Evolutionary conservation across 2,329 filamentous ascomycete species (phyloP), one percentile per base, ranked within the genome.

Genomic region (Talaromyces pinophilus): DNA sequence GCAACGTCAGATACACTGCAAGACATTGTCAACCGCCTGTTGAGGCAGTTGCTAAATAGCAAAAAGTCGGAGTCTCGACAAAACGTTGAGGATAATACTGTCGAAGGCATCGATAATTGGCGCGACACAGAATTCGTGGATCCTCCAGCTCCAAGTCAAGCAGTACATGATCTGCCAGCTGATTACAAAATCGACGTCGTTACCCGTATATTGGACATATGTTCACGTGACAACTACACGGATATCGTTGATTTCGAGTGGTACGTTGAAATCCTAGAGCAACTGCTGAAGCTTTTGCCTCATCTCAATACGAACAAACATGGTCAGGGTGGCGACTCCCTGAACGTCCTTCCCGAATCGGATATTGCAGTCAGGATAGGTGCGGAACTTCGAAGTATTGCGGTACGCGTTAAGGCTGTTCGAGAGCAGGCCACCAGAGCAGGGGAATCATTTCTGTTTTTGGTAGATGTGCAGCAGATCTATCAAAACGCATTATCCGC

Each of bases 221-320:
- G 94, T 77, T 92, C 92, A 8, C 88, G 89, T 70, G 90, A 93
- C 70, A 97, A 93, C 68, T 99, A 98, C 76, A 86, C 86, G 46
- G 92, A 93, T 73, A 84, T 99, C 59, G 82, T 85, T 62, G 94
- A 99, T 75, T 99, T 99, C 76, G 94, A 97, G 71, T 99, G 95
- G 95, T 98, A 98, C 77, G 90, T 98, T 70, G 92, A 95, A 70
- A 87, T 97, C 33, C 82, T 99, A 35, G 90, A 92, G 5, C 92
- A 97, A 75, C 85, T 99, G 15, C 88, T 97, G 48, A 88, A 90
- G 74, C 84, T 92, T 65, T 71, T 81, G 30, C 80, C 80, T 28
- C 71, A 73, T 17, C 63, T 66, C n/a, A 71, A 72, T 52, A 54
- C 62, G 35, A 67, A 71, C 33, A 61, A 48, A 40, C 59, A 30